Conservation (phyloP, 2,329 filamentous ascomycete genomes). For the Neonectria coccinea region DNA sequence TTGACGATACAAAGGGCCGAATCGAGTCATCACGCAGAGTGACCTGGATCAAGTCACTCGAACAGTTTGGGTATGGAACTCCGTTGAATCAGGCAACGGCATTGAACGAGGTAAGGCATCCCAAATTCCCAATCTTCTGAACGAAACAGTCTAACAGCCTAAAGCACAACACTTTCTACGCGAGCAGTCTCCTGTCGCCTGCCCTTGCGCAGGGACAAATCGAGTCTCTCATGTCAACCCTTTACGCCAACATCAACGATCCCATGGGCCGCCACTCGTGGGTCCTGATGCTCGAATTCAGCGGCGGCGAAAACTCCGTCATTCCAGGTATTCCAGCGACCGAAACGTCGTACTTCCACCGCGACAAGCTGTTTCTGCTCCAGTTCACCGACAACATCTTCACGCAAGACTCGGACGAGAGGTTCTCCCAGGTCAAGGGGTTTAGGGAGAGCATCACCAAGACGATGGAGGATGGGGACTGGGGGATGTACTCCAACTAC, state of each 20-base stretch:
- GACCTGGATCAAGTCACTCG: conserved; percentile 44
- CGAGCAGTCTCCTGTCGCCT: conserved; percentile 44
- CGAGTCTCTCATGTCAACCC: conserved; percentile 29
- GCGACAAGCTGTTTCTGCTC: conserved; percentile 61
- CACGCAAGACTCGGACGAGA: conserved; percentile 46
- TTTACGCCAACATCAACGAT: conserved; percentile 33
- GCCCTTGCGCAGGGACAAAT: conserved; percentile 39
- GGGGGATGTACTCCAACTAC: conserved; percentile 58
- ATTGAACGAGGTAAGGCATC: conserved; percentile 34
- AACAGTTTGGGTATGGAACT: conserved; percentile 33
- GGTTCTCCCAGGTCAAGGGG: conserved; percentile 48
- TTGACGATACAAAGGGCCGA: conserved; percentile 23
- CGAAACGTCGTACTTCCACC: conserved; percentile 53
- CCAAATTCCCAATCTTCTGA: too few species aligned
- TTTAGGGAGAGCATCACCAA: conserved; percentile 51
- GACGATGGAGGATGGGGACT: conserved; percentile 41
- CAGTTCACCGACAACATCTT: conserved; percentile 59
- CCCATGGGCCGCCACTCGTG: conserved; percentile 17
- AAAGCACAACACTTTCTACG: conserved; percentile 47
- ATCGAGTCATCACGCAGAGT: conserved; percentile 24
- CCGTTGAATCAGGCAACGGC: conserved; percentile 39
- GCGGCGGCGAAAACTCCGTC: conserved; percentile 51
- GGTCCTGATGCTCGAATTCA: conserved; percentile 45
- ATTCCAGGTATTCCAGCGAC: conserved; percentile 43
- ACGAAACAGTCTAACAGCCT: conserved; percentile 3